phyloP scores from a whole-genome alignment of 192 early-diverging fungal genomes.

The Gaertneriomyces semiglobifer region DNA sequence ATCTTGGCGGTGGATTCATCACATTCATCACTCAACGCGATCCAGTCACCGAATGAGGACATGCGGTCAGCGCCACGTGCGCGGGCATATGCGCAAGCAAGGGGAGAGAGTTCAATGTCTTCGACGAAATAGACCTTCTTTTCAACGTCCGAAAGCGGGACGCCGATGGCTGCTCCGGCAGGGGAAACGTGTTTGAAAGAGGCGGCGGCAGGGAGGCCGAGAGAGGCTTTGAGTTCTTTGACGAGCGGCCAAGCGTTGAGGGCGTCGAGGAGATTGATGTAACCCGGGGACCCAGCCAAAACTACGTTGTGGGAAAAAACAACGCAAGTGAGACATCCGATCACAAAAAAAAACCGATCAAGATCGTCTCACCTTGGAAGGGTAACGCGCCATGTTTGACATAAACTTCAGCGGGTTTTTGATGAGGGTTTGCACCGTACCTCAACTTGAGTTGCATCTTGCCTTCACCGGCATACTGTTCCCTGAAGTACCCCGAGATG shows the following conservation, averaged over 20 bases:
- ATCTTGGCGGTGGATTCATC: conserved; percentile 92
- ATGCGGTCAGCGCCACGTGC: conserved; percentile 98
- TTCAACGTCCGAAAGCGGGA: conserved; percentile 75
- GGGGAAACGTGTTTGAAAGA: conserved; percentile 99
- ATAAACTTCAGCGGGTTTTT: conserved; percentile 95
- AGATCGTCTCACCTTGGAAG: conserved; percentile 49
- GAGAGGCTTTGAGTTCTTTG: conserved; percentile 86
- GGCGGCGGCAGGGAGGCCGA: conserved; percentile 89
- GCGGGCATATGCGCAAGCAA: conserved; percentile 92
- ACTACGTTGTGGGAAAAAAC: conserved; percentile 42
- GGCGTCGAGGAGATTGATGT: conserved; percentile 98
- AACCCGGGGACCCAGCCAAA: conserved; percentile 90
- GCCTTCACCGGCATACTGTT: conserved; percentile 78
- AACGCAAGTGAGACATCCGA: background rate
- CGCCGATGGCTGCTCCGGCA: conserved; percentile 92
- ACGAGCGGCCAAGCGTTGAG: conserved; percentile 97
- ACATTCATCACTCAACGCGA: conserved; percentile 83
- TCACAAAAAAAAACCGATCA: background rate
- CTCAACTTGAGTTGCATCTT: conserved; percentile 76
- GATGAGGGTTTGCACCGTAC: conserved; percentile 98
- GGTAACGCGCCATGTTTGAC: conserved; percentile 76
- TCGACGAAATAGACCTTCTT: conserved; percentile 89
- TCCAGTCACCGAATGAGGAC: conserved; percentile 99
- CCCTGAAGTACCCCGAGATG: conserved; percentile 91
- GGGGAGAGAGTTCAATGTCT: conserved; percentile 77